phyloP scores from a whole-genome alignment of 352 stramenopile species.

The Globisporangium polare region DNA sequence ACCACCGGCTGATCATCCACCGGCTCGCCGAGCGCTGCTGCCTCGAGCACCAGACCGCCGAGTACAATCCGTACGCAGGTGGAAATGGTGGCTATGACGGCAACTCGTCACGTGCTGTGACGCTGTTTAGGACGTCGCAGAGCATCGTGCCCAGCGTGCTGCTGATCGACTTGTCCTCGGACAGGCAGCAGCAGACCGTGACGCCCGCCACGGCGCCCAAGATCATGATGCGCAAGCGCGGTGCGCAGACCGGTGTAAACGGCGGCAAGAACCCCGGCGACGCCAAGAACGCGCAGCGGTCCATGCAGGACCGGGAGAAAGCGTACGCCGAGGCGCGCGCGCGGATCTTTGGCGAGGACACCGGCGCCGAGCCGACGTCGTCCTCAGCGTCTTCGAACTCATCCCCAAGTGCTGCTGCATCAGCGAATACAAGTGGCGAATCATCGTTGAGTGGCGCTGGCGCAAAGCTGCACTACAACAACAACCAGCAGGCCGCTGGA shows the following conservation, averaged over 20 bases:
- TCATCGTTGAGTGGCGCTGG: constrained; percentile 4
- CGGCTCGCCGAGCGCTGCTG: constrained; percentile 91
- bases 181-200: constrained; percentile 53
- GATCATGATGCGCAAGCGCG: constrained; percentile 91
- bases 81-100: constrained; percentile 35
- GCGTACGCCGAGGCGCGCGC: constrained; percentile 93
- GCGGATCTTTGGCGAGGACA: constrained; percentile 91
- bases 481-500: constrained; percentile 43
- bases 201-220: constrained; percentile 80
- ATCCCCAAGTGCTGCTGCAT: constrained; percentile 3
- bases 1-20: constrained; percentile 89
- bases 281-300: constrained; percentile 46
- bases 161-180: constrained; percentile 84
- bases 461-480: constrained; percentile 12
- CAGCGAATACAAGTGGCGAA: constrained; percentile 3
- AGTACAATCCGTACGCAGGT: constrained; percentile 51
- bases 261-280: constrained; percentile 26
- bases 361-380: constrained; percentile 18
- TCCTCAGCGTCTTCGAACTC: constrained; percentile 17
- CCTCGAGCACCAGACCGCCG: constrained; percentile 85
- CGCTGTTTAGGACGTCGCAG: constrained; percentile 83
- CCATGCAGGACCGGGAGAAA: constrained; percentile 91
- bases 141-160: constrained; percentile 74
- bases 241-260: constrained; percentile 29
- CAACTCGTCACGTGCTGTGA: constrained; percentile 79